phyloP scores from a whole-genome alignment of 352 stramenopile species.

The Pythium grandisporangium region DNA sequence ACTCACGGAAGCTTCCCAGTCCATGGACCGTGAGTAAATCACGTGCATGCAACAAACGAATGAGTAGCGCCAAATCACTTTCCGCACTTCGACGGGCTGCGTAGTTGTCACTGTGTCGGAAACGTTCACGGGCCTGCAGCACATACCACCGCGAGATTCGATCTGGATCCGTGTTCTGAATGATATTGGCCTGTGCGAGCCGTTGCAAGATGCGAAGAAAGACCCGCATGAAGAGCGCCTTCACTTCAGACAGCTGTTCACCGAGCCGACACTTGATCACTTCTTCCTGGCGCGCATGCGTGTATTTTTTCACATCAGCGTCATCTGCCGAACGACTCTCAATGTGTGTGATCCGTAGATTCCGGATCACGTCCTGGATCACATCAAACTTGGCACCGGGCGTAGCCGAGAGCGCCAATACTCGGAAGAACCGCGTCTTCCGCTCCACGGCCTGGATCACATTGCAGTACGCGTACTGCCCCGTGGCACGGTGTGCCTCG shows the following conservation, averaged over 20 bases:
- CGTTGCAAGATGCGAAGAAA: slow-evolving; percentile 58
- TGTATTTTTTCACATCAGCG: slow-evolving; percentile 88
- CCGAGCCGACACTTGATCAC: slow-evolving; percentile 68
- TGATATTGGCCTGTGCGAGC: slow-evolving; percentile 40
- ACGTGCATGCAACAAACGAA: slow-evolving; percentile 66
- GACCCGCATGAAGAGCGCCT: slow-evolving; percentile 49
- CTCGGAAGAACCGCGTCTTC: slow-evolving; percentile 76
- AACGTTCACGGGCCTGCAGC: slow-evolving; percentile 62
- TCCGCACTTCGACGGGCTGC: slow-evolving; percentile 59
- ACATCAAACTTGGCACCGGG: slow-evolving; percentile 93
- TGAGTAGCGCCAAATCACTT: slow-evolving; percentile 64
- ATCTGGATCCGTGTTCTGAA: slow-evolving; percentile 61
- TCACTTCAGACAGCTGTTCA: slow-evolving; percentile 51
- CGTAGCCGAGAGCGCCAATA: slow-evolving; percentile 95
- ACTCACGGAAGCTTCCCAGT: slow-evolving; percentile 62
- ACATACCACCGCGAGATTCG: slow-evolving; percentile 75
- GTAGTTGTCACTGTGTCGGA: slow-evolving; percentile 60
- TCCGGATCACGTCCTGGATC: slow-evolving; percentile 94
- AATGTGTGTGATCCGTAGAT: slow-evolving; percentile 92
- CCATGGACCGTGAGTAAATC: slow-evolving; percentile 74
- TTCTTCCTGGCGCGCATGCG: slow-evolving; percentile 72
- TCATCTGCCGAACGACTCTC: slow-evolving; percentile 94
- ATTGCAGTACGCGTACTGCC: slow-evolving; percentile 96
- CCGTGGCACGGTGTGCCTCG: slow-evolving; percentile 95
- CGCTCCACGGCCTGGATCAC: slow-evolving; percentile 75